Evolutionary conservation across 75 land plant genomes (phyloP).

Genomic region (Cupressus sempervirens): DNA sequence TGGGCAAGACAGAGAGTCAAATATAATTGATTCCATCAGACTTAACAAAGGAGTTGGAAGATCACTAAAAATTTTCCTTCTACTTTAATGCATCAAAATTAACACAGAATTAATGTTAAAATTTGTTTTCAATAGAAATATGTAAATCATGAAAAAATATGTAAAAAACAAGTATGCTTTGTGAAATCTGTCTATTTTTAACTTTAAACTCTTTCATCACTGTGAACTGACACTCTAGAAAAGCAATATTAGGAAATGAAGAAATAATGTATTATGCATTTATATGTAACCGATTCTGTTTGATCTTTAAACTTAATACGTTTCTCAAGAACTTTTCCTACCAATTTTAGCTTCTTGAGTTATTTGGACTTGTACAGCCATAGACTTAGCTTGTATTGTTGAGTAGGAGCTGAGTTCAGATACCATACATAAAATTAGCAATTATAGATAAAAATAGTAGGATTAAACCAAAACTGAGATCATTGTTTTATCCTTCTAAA

Average conservation of each 20-base stretch:
- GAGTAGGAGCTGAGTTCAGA: background rate
- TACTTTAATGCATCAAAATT: background rate
- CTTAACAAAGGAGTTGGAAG: background rate
- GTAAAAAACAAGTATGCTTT: background rate
- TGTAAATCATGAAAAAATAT: background rate
- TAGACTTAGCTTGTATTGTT: background rate
- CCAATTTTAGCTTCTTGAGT: background rate
- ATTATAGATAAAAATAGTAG: background rate
- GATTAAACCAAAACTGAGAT: background rate
- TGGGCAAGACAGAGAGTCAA: background rate
- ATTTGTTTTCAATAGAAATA: background rate
- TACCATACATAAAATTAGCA: background rate
- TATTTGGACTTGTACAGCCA: background rate
- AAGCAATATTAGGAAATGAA: too few relatives aligned
- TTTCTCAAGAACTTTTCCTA: background rate
- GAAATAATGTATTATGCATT: too few relatives aligned
- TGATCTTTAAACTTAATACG: background rate
- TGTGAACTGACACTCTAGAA: background rate
- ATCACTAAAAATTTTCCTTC: background rate
- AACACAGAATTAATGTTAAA: background rate
- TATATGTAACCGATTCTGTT: background rate
- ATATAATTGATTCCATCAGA: too few relatives aligned
- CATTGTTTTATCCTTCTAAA: background rate
- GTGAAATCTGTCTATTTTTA: background rate
- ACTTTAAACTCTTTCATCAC: background rate